These are phyloP conservation scores for Paraleonurus japonicus DNA, from an alignment of 257 asterid genomes.

Conservation along the genomic window DNA sequence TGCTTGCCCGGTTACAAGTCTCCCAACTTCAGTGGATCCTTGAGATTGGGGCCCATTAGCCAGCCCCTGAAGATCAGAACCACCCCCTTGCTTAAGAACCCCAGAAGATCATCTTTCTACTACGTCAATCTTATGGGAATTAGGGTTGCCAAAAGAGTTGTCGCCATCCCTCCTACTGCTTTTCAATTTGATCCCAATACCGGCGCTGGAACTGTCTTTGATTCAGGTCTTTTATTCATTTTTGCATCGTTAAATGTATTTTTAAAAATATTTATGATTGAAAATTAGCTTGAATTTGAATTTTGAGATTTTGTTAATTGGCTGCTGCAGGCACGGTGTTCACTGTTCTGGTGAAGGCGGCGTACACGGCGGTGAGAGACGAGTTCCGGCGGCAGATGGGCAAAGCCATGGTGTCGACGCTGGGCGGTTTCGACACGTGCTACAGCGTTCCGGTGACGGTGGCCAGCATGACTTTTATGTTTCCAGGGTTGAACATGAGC, in stretches of 20 bases:
- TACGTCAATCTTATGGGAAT: constrained; percentile 65
- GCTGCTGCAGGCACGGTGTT: constrained; percentile 59
- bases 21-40: constrained; percentile 58
- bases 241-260: no score
- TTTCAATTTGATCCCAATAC: constrained; percentile 60
- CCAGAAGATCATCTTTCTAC: constrained; percentile 74
- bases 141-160: constrained; percentile 52
- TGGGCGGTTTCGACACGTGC: constrained; percentile 78
- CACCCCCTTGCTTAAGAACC: constrained; percentile 66
- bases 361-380: constrained; percentile 58
- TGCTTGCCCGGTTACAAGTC: constrained; percentile 82
- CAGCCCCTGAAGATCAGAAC: constrained; percentile 66
- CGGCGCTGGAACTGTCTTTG: constrained; percentile 82
- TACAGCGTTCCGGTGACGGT: constrained; percentile 46
- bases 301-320: background rate
- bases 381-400: constrained; percentile 63
- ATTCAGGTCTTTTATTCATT: constrained; percentile 50
- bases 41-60: constrained; percentile 61
- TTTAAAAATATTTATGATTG: no score
- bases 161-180: constrained; percentile 53
- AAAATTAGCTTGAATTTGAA: no score
- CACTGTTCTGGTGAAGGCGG: constrained; percentile 48
- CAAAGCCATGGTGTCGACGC: constrained; percentile 42
- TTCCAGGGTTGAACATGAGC: constrained; percentile 56
- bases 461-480: constrained; percentile 46